Evolutionary conservation across 805 yeast species (phyloP).

Genomic region (Lipomyces yamanashiensis): DNA sequence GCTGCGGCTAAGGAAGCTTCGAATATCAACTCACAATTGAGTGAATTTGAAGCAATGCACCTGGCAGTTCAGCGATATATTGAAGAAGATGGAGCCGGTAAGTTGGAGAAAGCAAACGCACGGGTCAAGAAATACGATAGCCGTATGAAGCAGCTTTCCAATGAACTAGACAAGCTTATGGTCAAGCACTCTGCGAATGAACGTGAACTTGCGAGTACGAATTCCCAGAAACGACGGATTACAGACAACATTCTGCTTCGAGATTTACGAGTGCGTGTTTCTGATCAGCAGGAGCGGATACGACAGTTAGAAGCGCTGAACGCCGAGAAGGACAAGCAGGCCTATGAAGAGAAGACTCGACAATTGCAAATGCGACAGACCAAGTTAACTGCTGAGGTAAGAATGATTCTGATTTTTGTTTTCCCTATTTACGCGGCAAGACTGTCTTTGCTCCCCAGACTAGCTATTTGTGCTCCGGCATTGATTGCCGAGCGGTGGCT

Average conservation of each 20-base stretch:
- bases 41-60: constrained; percentile 18
- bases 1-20: constrained; percentile 3
- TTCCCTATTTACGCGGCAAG: background rate
- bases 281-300: constrained; percentile 49
- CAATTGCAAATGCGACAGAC: constrained; percentile 57
- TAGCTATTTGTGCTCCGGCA: too few species aligned
- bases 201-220: constrained; percentile 41
- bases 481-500: too few species aligned
- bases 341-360: constrained; percentile 63
- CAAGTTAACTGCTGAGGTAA: constrained; percentile 55
- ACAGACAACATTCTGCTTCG: constrained; percentile 67
- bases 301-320: constrained; percentile 55
- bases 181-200: constrained; percentile 42
- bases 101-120: constrained; percentile 46
- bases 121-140: constrained; percentile 41
- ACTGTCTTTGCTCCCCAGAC: background rate
- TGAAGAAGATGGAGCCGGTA: constrained; percentile 1
- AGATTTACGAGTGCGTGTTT: constrained; percentile 50
- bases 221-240: constrained; percentile 59
- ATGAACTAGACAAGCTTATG: constrained; percentile 37
- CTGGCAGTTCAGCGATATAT: background rate
- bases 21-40: constrained; percentile 10
- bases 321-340: constrained; percentile 64
- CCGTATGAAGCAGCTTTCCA: constrained; percentile 38
- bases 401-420: background rate